Base-by-base conservation (phyloP, 805 yeast genomes). In the Cyberlindnera xishuangbannaensis region DNA sequence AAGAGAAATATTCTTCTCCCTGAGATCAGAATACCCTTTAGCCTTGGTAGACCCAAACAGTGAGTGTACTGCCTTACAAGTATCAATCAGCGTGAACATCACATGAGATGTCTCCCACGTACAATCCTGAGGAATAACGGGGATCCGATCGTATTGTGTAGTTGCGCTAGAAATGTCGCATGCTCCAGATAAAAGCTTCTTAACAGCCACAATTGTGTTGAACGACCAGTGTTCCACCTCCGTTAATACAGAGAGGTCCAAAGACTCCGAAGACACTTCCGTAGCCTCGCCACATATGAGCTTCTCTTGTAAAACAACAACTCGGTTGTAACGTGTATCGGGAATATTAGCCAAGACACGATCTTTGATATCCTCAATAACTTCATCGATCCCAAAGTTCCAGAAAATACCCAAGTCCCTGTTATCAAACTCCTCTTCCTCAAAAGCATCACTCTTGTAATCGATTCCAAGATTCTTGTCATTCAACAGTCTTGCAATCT, bases 351-450 rank as follows among this genome's bases (percentile, higher is more conserved):
- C 40, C 28, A 45, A 16, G 16, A 45, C 12, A 17, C 31, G 8
- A 0, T 7, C 27, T 3, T 41, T 41, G 10, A 52, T 35, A n/a
- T 34, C 36, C 2, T 29, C 38, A 18, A 49, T 18, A 4, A 37
- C 50, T 25, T 59, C 59, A 27, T 59, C 59, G 21, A 58, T 51
- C 11, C 71, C 76, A 45, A 69, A 57, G 33, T 71, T 69, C 73
- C 77, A 76, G 30, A 77, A 47, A 7, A 73, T 67, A 6, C 54
- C 59, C 34, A 61, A 55, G 47, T 83, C 92, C 35, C 90, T 65
- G 44, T 78, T 79, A 50, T 83, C 90, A 21, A 30, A 28, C 10
- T 36, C 33, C 15, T 25, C 34, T 15, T 22, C 15, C 5, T 31
- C n/a, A 4, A 31, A 12, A 2, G 30, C 34, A 7, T 61, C 34